These are phyloP conservation scores for Cladosporium sp. DNA, from an alignment of 2,329 filamentous ascomycete species.

Conservation along the genomic window DNA sequence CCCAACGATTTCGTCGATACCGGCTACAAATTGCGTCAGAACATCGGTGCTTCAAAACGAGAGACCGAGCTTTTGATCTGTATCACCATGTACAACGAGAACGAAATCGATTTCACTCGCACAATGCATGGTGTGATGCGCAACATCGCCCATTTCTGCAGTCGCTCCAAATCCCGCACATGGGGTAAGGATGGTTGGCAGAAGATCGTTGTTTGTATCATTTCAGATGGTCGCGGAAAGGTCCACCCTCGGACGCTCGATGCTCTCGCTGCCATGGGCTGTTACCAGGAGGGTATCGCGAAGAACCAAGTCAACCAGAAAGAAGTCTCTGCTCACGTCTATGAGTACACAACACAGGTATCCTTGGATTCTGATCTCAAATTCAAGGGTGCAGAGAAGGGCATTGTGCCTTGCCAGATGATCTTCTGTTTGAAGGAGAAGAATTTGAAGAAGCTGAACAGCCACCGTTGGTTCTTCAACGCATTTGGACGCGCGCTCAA, in stretches of 20 bases:
- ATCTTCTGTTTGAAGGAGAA: conserved; percentile 98
- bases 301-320: conserved; percentile 98
- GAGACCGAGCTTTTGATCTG: conserved; percentile 97
- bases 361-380: conserved; percentile 93
- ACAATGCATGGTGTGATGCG: conserved; percentile 99
- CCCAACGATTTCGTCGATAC: conserved; percentile 86
- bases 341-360: conserved; percentile 98
- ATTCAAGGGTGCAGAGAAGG: conserved; percentile 98
- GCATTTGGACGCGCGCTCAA: conserved; percentile 89
- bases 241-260: conserved; percentile 92
- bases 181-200: conserved; percentile 98
- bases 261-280: conserved; percentile 90
- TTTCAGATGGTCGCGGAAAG: conserved; percentile 88
- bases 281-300: conserved; percentile 96
- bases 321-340: conserved; percentile 92
- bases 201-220: conserved; percentile 97
- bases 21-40: conserved; percentile 90
- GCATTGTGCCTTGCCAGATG: conserved; percentile 95
- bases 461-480: conserved; percentile 99
- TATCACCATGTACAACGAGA: conserved; percentile 98
- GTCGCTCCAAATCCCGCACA: conserved; percentile 81
- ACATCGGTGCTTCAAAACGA: conserved; percentile 74
- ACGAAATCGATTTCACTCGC: conserved; percentile 91
- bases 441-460: conserved; percentile 97
- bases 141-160: conserved; percentile 96